A percentile compares a stretch with the other conserved stretches of the same genome.
Evolutionary conservation across 1,284 basidiomycete genomes (phyloP).

Genomic region (Cryptococcus wingfieldii): DNA sequence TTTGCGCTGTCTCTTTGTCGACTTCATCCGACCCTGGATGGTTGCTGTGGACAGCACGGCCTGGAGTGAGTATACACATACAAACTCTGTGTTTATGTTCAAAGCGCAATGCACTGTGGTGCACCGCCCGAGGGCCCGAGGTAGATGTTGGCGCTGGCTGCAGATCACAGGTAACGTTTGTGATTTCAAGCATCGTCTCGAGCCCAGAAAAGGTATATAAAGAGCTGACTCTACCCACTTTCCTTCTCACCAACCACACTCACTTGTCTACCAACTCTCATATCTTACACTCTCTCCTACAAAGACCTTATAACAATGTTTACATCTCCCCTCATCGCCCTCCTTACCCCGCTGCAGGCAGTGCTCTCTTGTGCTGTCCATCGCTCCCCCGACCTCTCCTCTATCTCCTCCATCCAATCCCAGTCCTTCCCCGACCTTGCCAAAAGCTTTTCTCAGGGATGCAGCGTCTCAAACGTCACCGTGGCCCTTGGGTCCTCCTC

Average conservation of each 20-base stretch:
- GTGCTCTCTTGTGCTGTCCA: not conserved
- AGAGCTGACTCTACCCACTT: not conserved
- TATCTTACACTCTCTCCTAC: not conserved
- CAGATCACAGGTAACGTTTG: no score
- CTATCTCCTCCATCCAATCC: not conserved
- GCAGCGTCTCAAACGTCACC: conserved; percentile 1
- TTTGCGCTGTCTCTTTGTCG: no score
- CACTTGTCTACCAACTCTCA: not conserved
- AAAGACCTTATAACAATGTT: not conserved
- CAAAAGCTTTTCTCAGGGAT: not conserved
- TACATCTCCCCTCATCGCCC: not conserved
- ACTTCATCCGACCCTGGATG: not conserved
- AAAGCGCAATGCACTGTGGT: no score
- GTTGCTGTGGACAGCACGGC: no score
- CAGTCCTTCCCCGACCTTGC: not conserved
- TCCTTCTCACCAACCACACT: not conserved
- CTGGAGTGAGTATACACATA: no score
- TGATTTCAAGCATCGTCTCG: no score
- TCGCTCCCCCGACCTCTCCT: not conserved
- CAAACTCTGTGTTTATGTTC: no score
- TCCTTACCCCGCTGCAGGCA: not conserved
- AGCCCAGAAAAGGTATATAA: not conserved
- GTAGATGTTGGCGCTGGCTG: no score
- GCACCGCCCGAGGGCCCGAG: no score
- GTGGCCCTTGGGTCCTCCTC: conserved; percentile 3